phyloP scores from a whole-genome alignment of 202 grass and related monocot genomes.

The Carex sylvatica region DNA sequence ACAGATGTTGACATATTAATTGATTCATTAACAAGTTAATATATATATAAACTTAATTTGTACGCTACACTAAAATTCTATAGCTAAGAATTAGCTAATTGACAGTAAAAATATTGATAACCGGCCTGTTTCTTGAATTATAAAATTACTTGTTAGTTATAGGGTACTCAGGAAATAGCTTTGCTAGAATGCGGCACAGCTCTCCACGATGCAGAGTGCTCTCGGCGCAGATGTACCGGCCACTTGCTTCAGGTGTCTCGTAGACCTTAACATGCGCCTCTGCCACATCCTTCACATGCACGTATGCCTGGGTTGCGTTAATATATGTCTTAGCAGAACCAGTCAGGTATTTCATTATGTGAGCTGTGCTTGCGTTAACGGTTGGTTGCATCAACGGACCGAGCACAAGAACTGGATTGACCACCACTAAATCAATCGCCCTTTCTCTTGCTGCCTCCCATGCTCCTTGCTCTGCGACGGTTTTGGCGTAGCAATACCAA shows the following conservation, averaged over 20 bases:
- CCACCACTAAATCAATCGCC: conserved; percentile 38
- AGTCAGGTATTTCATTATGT: conserved; percentile 69
- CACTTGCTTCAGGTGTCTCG: conserved; percentile 35
- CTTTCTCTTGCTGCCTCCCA: conserved; percentile 45
- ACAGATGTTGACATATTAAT: not conserved
- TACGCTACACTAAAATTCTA: not conserved
- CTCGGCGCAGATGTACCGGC: conserved; percentile 79
- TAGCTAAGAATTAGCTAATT: not conserved
- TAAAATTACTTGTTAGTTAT: conserved; percentile 51
- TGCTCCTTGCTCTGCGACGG: conserved; percentile 56
- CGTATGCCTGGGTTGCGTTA: conserved; percentile 74
- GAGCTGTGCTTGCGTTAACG: conserved; percentile 67
- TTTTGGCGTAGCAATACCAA: conserved; percentile 93
- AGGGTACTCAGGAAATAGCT: conserved; percentile 81
- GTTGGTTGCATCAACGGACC: conserved; percentile 67
- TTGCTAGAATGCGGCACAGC: conserved; percentile 59
- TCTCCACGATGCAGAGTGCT: conserved; percentile 75
- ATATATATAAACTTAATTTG: not conserved
- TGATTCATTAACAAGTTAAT: not conserved
- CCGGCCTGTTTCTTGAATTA: not conserved
- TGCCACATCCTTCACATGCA: conserved; percentile 72
- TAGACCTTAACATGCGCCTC: conserved; percentile 67
- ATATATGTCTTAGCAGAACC: conserved; percentile 66
- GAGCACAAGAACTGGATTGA: conserved; percentile 67
- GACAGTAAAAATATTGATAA: not conserved